Evolutionary conservation across 2,329 filamentous ascomycete genomes (phyloP).

Genomic region (Lachnellula suecica): DNA sequence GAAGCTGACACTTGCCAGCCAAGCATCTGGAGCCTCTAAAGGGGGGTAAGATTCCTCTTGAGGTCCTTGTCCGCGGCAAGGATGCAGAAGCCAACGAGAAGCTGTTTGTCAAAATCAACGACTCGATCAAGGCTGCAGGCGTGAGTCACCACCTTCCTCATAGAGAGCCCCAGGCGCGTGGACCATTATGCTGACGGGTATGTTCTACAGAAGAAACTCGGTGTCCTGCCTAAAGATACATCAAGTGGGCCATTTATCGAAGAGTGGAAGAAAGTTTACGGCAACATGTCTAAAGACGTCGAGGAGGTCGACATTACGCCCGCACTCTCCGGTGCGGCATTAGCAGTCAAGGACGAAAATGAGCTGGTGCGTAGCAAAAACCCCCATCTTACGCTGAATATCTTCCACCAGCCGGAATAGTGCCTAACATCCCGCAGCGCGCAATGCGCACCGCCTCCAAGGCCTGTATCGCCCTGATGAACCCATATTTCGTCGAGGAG

Average conservation of each 20-base stretch:
- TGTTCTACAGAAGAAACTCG: slow-evolving; percentile 75
- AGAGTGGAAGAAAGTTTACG: slow-evolving; percentile 88
- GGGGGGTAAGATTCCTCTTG: slow-evolving; percentile 86
- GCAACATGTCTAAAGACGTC: slow-evolving; percentile 76
- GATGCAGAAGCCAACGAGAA: slow-evolving; percentile 90
- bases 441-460: slow-evolving; percentile 93
- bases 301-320: slow-evolving; percentile 85
- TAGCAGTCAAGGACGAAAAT: slow-evolving; percentile 92
- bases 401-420: too few species aligned
- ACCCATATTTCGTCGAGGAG: slow-evolving; percentile 95
- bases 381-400: too few species aligned
- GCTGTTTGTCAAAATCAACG: slow-evolving; percentile 79
- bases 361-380: too few species aligned
- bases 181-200: slow-evolving; percentile 11
- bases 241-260: slow-evolving; percentile 88
- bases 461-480: slow-evolving; percentile 91
- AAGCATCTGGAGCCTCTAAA: slow-evolving; percentile 92
- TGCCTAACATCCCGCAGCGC: slow-evolving; percentile 48
- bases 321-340: slow-evolving; percentile 78
- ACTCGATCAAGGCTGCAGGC: slow-evolving; percentile 83
- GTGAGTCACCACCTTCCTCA: slow-evolving; percentile 49
- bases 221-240: slow-evolving; percentile 79
- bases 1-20: slow-evolving; percentile 53
- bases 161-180: background rate
- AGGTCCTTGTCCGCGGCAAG: slow-evolving; percentile 89